phyloP scores from a whole-genome alignment of 768 basidiomycete genomes.

The Saitozyma sp. region DNA sequence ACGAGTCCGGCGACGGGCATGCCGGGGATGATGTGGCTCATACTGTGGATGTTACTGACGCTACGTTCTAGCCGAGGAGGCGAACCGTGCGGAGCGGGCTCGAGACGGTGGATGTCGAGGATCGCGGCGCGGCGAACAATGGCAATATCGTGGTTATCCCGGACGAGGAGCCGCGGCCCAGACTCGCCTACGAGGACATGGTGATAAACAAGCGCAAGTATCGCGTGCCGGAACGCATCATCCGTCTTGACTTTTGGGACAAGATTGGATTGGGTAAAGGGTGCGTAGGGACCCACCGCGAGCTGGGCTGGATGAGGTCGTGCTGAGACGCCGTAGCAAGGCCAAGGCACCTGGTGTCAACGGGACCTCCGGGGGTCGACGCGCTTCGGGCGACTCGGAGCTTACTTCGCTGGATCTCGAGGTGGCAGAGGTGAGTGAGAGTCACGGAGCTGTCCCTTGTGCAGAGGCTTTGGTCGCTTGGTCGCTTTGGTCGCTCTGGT shows the following conservation, averaged over 20 bases:
- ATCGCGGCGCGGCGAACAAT: slow-evolving; percentile 75
- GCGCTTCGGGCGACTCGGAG: too few relatives aligned
- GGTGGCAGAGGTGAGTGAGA: too few relatives aligned
- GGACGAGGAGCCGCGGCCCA: slow-evolving; percentile 56
- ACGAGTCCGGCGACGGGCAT: too few relatives aligned
- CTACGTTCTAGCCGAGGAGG: slow-evolving; percentile 65
- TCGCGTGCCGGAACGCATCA: slow-evolving; percentile 85
- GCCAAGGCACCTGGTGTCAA: background rate
- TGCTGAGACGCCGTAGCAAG: too few relatives aligned
- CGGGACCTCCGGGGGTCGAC: too few relatives aligned
- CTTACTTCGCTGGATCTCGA: too few relatives aligned
- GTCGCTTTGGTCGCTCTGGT: too few relatives aligned
- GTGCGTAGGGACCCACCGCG: slow-evolving; percentile 7
- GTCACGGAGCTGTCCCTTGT: too few relatives aligned
- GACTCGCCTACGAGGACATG: slow-evolving; percentile 43
- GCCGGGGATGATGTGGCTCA: background rate
- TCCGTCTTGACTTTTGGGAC: slow-evolving; percentile 94
- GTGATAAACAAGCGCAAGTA: slow-evolving; percentile 69
- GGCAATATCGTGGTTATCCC: slow-evolving; percentile 87
- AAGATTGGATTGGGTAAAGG: slow-evolving; percentile 54
- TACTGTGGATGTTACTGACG: background rate
- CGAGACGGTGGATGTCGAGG: slow-evolving; percentile 70
- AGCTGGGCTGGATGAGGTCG: too few relatives aligned
- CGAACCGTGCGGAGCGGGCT: slow-evolving; percentile 73
- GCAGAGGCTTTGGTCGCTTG: too few relatives aligned